phyloP scores from a whole-genome alignment of 148 eudicot species.

The Fagopyrum homotropicum region DNA sequence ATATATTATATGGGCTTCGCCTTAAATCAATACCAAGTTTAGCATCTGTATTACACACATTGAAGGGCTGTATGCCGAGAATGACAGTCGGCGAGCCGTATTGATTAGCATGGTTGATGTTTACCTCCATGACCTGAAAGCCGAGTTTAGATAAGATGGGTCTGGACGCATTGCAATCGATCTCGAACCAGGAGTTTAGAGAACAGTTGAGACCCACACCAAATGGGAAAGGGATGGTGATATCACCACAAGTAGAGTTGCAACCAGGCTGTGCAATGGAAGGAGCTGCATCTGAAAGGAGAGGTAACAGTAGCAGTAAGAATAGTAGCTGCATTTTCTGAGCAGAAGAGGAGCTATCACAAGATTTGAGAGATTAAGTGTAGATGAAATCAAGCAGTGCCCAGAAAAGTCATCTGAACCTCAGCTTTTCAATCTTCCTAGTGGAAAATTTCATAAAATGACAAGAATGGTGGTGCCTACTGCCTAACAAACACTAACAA shows the following conservation, averaged over 20 bases:
- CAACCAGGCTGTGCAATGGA: slow-evolving; percentile 24
- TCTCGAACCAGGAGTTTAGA: slow-evolving; percentile 10
- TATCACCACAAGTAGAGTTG: slow-evolving; percentile 17
- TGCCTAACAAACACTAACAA: no score
- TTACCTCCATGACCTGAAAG: slow-evolving; percentile 16
- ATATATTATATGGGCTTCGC: slow-evolving; percentile 14
- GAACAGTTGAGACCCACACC: slow-evolving; percentile 26
- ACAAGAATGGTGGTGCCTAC: no score
- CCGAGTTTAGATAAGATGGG: slow-evolving; percentile 14
- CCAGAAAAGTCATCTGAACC: no score
- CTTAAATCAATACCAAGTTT: slow-evolving; percentile 7
- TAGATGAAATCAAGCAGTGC: no score
- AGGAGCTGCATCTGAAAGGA: slow-evolving; percentile 3
- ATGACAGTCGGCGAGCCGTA: background rate
- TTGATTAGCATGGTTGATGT: background rate
- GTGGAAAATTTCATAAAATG: no score
- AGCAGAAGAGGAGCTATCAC: no score
- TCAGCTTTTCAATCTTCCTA: no score
- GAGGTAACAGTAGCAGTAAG: background rate
- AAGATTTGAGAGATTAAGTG: no score
- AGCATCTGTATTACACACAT: background rate
- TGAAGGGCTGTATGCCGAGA: slow-evolving; percentile 13
- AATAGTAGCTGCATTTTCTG: background rate
- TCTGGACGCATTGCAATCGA: slow-evolving; percentile 19
- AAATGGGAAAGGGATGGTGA: slow-evolving; percentile 32